A percentile compares a stretch with the other conserved stretches of the same genome.
Evolutionary conservation across 1,139 yeast genomes (phyloP).

Genomic region (Zygosaccharomyces sapae): DNA sequence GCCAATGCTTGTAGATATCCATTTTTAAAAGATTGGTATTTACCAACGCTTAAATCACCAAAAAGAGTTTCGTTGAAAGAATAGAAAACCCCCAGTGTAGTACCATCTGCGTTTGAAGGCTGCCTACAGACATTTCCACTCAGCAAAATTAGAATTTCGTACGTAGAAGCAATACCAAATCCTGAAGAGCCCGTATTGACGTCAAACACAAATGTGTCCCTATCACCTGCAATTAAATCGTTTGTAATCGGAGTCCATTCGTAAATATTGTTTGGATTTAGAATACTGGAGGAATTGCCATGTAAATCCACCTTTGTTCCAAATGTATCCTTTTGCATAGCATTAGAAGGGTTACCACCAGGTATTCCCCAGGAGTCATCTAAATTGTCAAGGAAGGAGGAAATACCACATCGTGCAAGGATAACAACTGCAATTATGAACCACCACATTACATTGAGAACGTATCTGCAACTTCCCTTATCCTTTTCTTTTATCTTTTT

Average conservation of each 20-base stretch:
- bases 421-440: not conserved
- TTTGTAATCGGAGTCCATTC: slow-evolving; percentile 34
- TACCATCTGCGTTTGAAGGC: slow-evolving; percentile 41
- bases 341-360: not conserved
- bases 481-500: not conserved
- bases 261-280: slow-evolving; percentile 23
- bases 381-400: not conserved
- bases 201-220: slow-evolving; percentile 24
- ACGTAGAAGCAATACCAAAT: slow-evolving; percentile 30
- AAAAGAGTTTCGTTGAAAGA: slow-evolving; percentile 47
- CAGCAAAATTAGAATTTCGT: slow-evolving; percentile 52
- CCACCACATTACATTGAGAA: slow-evolving; percentile 5
- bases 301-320: not conserved
- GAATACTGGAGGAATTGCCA: slow-evolving; percentile 5
- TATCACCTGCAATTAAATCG: slow-evolving; percentile 25
- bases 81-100: slow-evolving; percentile 48
- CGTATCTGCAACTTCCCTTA: not conserved
- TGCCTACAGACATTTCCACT: slow-evolving; percentile 57
- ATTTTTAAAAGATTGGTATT: slow-evolving; percentile 36
- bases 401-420: slow-evolving; percentile 1
- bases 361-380: not conserved
- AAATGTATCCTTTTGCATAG: not conserved
- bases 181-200: slow-evolving; percentile 21
- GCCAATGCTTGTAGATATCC: slow-evolving; percentile 60
- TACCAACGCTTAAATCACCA: slow-evolving; percentile 25